These are phyloP conservation scores for Aphanomyces euteiches DNA, from an alignment of 352 stramenopile genomes.

Conservation along the genomic window DNA sequence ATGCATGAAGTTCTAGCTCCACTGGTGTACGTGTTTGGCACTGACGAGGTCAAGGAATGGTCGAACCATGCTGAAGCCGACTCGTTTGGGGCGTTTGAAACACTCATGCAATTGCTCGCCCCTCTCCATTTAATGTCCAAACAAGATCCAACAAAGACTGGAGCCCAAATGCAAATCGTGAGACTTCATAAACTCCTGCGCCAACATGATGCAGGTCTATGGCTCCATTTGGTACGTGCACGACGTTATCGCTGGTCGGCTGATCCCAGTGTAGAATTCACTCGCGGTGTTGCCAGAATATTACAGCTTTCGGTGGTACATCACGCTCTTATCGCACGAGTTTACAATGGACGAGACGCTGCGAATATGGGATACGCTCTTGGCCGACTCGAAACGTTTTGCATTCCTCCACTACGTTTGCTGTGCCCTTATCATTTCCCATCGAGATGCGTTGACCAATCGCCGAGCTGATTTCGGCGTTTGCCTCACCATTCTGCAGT, in stretches of 20 bases:
- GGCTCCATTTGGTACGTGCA: constrained; percentile 56
- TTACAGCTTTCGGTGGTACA: constrained; percentile 74
- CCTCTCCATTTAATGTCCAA: constrained; percentile 46
- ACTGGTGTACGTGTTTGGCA: constrained; percentile 72
- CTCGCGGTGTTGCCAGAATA: constrained; percentile 54
- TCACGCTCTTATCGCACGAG: constrained; percentile 55
- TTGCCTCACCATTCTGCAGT: constrained; percentile 20
- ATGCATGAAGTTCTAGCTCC: constrained; percentile 94
- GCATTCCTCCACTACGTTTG: constrained; percentile 67
- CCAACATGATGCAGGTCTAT: constrained; percentile 58
- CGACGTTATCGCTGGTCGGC: not conserved
- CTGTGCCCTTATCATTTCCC: constrained; percentile 50
- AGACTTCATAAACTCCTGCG: constrained; percentile 47
- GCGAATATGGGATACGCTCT: constrained; percentile 57
- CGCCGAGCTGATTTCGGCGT: constrained; percentile 5
- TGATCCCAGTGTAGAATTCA: constrained; percentile 44
- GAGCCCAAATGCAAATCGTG: constrained; percentile 56
- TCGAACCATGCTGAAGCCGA: constrained; percentile 47
- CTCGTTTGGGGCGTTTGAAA: constrained; percentile 49
- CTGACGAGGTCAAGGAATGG: constrained; percentile 41
- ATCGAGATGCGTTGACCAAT: constrained; percentile 40
- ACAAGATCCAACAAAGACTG: constrained; percentile 45
- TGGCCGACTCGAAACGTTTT: constrained; percentile 58
- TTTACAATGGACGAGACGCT: constrained; percentile 57
- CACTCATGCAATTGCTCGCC: constrained; percentile 48